Evolutionary conservation across 2,329 filamentous ascomycete species (phyloP), one percentile per base, ranked within the genome.

Genomic region (Trichophyton rubrum): DNA sequence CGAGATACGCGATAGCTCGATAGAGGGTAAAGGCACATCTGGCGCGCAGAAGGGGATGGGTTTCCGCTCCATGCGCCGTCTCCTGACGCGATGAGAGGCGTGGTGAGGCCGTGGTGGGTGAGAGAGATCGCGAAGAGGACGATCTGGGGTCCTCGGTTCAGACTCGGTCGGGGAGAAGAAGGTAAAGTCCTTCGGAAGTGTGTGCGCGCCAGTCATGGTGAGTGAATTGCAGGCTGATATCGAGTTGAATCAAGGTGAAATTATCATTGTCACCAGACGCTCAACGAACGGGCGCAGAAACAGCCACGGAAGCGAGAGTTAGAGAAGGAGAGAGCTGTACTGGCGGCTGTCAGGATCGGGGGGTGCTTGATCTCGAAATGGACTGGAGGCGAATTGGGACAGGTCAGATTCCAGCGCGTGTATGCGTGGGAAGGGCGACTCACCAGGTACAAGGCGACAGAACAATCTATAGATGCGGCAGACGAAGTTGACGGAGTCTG

Each of bases 181-280:
- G 9, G 73, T 76, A 66, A 78, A 78, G 66, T 77, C 76, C 64
- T 77, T 77, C 30, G 76, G 76, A 27, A 78, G 67, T 24, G 76
- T 78, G 59, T 74, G 75, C 61, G 76, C 49, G 49, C 49, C 49
- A 53, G 49, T 24, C 49, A 53, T 53, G 22, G 49, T 24, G 30
- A 30, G 27, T n/a, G 49, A 33, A 13, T 33, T 24, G 22, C 49
- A n/a, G 49, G 11, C 13, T 20, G 22, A 53, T 43, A 43, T 43
- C n/a, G 13, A 24, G 11, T 22, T 7, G 2, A 11, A 6, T 53
- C 24, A 53, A 53, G 49, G 27, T 53, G 9, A 33, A 53, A 53
- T 53, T 20, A n/a, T 53, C 49, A 53, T 53, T 13, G 27, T 53
- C 49, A 53, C 49, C 22, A 11, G 9, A n/a, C 11, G n/a, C 40